A percentile compares a stretch with the other conserved stretches of the same genome.
Evolutionary conservation across 2,329 filamentous ascomycete species (phyloP).

Genomic region (Colletotrichum lini): DNA sequence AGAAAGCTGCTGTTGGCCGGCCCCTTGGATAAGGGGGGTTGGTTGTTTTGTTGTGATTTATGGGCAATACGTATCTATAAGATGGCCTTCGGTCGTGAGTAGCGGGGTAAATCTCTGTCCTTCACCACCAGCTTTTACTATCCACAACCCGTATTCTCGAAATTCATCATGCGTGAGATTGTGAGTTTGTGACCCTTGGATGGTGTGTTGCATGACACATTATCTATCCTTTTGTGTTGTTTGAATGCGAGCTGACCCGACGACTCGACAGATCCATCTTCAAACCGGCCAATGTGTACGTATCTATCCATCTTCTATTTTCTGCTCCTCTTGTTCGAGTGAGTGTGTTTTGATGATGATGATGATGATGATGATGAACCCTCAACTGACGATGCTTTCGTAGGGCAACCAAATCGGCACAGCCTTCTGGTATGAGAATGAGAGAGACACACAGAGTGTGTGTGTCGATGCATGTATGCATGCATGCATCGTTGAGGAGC

Average conservation of each 20-base stretch:
- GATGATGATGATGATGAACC: too few relatives aligned
- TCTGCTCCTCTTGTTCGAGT: slow-evolving; percentile 46
- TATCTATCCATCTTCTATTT: slow-evolving; percentile 37
- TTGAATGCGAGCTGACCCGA: slow-evolving; percentile 64
- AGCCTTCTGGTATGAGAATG: slow-evolving; percentile 86
- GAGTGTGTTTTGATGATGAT: too few relatives aligned
- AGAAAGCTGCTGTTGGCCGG: not conserved
- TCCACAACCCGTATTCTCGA: not conserved
- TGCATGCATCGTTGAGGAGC: not conserved
- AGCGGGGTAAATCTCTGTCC: slow-evolving; percentile 21
- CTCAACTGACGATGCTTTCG: slow-evolving; percentile 42
- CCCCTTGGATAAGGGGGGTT: slow-evolving; percentile 5
- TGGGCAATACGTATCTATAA: slow-evolving; percentile 16
- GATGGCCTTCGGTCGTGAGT: slow-evolving; percentile 17
- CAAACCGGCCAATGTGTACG: slow-evolving; percentile 98
- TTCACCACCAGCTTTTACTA: slow-evolving; percentile 15
- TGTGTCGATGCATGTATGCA: not conserved
- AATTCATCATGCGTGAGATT: slow-evolving; percentile 24
- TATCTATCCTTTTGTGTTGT: slow-evolving; percentile 37
- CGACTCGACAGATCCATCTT: slow-evolving; percentile 86
- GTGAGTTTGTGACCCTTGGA: slow-evolving; percentile 50
- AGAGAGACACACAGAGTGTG: too few relatives aligned
- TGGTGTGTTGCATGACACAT: not conserved
- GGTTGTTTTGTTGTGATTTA: slow-evolving; percentile 15
- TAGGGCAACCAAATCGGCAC: slow-evolving; percentile 99